A percentile compares a stretch with the other conserved stretches of the same genome.
Conservation (phyloP, 768 basidiomycete genomes). For the Tulasnella sp. region DNA sequence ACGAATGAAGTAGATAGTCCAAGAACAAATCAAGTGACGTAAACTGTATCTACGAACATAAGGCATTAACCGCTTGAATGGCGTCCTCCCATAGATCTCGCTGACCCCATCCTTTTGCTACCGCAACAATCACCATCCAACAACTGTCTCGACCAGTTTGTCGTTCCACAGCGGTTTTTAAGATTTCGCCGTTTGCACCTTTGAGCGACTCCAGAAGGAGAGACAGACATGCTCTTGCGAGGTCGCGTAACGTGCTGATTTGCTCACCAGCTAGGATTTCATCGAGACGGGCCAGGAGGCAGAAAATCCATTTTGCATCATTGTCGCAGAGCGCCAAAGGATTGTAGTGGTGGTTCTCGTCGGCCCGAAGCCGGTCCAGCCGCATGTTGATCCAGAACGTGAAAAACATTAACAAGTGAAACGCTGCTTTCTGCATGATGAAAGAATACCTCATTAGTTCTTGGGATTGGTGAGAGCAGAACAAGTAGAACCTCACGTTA, state of each 20-base stretch:
- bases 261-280: constrained; percentile 6
- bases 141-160: constrained; percentile 11
- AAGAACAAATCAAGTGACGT: background rate
- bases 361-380: background rate
- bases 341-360: background rate
- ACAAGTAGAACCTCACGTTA: background rate
- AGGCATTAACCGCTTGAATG: background rate
- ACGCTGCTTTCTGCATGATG: background rate
- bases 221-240: constrained; percentile 14
- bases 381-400: constrained; percentile 10
- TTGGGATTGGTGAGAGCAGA: no score
- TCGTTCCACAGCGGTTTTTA: background rate
- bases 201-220: constrained; percentile 10
- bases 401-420: constrained; percentile 11
- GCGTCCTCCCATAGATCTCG: constrained; percentile 20
- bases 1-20: background rate
- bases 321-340: constrained; percentile 6
- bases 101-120: constrained; percentile 18
- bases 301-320: constrained; percentile 17
- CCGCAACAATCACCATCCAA: constrained; percentile 18
- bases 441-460: no score
- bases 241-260: constrained; percentile 13
- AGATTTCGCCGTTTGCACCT: background rate
- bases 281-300: constrained; percentile 15
- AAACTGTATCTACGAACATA: constrained; percentile 7